Evolutionary conservation across 1,139 yeast species (phyloP).

Genomic region (Suhomyces anneliseae): DNA sequence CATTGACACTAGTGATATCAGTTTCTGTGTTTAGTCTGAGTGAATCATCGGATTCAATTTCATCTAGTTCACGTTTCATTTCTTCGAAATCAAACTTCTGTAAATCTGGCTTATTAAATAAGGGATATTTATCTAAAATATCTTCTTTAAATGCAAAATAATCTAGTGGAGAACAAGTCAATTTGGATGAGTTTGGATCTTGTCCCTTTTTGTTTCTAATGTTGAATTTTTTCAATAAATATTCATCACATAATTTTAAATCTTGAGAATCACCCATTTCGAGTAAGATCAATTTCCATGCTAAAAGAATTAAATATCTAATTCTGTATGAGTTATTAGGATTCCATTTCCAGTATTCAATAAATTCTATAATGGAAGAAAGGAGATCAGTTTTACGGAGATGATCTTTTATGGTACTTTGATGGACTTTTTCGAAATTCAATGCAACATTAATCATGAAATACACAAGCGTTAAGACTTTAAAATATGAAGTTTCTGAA

Average conservation of each 20-base stretch:
- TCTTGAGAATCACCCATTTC: slow-evolving; percentile 62
- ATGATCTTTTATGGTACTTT: slow-evolving; percentile 21
- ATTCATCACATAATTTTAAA: slow-evolving; percentile 49
- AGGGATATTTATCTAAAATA: slow-evolving; percentile 71
- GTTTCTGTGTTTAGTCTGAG: not conserved
- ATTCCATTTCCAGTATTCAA: slow-evolving; percentile 70
- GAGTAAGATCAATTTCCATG: slow-evolving; percentile 60
- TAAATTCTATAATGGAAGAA: slow-evolving; percentile 45
- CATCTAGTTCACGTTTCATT: slow-evolving; percentile 13
- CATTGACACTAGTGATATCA: not conserved
- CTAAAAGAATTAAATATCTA: slow-evolving; percentile 55
- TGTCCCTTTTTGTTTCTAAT: slow-evolving; percentile 34
- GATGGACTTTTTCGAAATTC: slow-evolving; percentile 11
- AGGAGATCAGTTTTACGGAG: slow-evolving; percentile 36
- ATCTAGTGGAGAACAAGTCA: slow-evolving; percentile 73
- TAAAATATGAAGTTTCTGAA: slow-evolving; percentile 22
- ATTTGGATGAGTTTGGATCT: slow-evolving; percentile 21
- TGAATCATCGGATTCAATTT: not conserved
- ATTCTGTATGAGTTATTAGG: slow-evolving; percentile 29
- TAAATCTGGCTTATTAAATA: slow-evolving; percentile 35
- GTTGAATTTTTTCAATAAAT: slow-evolving; percentile 44
- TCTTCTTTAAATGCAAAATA: slow-evolving; percentile 79
- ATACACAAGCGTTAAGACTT: slow-evolving; percentile 54
- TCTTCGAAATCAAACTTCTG: slow-evolving; percentile 21
- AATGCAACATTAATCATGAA: slow-evolving; percentile 41